phyloP scores from a whole-genome alignment of 129 eudicot species.

The Flaveria trinervia region DNA sequence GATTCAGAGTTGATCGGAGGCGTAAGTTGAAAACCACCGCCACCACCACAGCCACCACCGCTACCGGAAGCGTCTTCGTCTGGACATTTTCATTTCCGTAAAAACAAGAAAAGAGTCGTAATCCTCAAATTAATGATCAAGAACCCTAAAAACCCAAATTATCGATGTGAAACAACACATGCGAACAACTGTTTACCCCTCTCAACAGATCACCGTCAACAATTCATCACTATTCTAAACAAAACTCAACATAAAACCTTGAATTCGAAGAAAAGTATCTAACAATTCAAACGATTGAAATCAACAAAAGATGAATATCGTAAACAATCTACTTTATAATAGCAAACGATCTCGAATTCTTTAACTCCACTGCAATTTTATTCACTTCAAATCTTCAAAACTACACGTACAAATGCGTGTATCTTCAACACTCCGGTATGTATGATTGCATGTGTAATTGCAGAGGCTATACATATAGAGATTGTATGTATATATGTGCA shows the following conservation, averaged over 20 bases:
- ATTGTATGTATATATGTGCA: slow-evolving; percentile 13
- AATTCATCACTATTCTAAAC: too few relatives aligned
- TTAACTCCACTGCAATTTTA: slow-evolving; percentile 20
- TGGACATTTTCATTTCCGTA: slow-evolving; percentile 74
- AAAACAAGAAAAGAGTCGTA: slow-evolving; percentile 1
- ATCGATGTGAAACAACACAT: slow-evolving; percentile 43
- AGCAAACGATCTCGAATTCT: slow-evolving; percentile 28
- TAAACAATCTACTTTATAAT: slow-evolving; percentile 17
- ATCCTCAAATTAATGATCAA: slow-evolving; percentile 20
- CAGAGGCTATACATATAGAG: slow-evolving; percentile 25
- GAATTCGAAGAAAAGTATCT: slow-evolving; percentile 46
- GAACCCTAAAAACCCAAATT: slow-evolving; percentile 24
- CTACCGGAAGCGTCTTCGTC: slow-evolving; percentile 51
- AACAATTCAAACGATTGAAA: slow-evolving; percentile 19
- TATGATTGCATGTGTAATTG: slow-evolving; percentile 13
- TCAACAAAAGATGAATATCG: background rate
- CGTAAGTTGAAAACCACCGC: slow-evolving; percentile 45
- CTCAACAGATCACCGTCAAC: slow-evolving; percentile 48
- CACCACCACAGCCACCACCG: slow-evolving; percentile 17
- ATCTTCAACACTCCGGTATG: slow-evolving; percentile 15
- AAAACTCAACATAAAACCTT: slow-evolving; percentile 41
- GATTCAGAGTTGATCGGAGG: slow-evolving; percentile 48
- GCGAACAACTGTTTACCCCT: slow-evolving; percentile 36
- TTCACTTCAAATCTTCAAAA: slow-evolving; percentile 23
- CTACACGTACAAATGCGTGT: slow-evolving; percentile 10